Base-by-base conservation (phyloP, 2,329 filamentous ascomycete species). In the Stagonosporopsis rhizophila region DNA sequence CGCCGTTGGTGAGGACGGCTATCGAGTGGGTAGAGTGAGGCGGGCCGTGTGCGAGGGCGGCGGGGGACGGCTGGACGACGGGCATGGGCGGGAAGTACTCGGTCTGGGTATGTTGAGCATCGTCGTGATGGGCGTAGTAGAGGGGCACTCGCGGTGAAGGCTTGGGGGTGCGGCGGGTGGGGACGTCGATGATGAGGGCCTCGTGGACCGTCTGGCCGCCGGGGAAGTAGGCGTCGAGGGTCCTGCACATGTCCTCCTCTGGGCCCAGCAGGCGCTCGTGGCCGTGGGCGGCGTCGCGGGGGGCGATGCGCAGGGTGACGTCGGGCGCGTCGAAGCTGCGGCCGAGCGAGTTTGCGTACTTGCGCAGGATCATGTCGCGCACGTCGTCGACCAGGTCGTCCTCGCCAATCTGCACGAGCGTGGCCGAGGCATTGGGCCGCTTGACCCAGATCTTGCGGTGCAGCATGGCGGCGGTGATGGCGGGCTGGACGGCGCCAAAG, bases 311-410 rank as follows among this genome's bases (percentile, higher is more conserved):
- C 61, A 98, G 82, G 11, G 85, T 87, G 55, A 99, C 85, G 75
- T 99, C 95, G 12, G 95, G 95, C 11, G 95, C 85, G 78, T 99
- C 95, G 75, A 93, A 97, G 48, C 85, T 90, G 66, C 88, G 88
- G 46, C 94, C 94, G 23, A 99, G 82, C 14, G 92, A 96, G 77
- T 99, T 98, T 67, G 88, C 87, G 76, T 98, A 99, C 80, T 98
- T 98, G 70, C 87, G 87, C 66, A 98, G 80, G 54, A 98, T 95
- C 82, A 92, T 87, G 66, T 97, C 95, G 67, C 94, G 89, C 59
- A 96, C 89, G 77, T 97, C 94, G 75, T 99, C 95, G 54, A 98
- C 93, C 67, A 98, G 80, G 71, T 96, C 92, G 68, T 96, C 92
- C 69, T 96, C 90, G 66, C 87, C 84, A 68, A 96, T 90, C 58